Conservation (phyloP, 2,329 filamentous ascomycete species). For the Pseudocercospora cruenta region DNA sequence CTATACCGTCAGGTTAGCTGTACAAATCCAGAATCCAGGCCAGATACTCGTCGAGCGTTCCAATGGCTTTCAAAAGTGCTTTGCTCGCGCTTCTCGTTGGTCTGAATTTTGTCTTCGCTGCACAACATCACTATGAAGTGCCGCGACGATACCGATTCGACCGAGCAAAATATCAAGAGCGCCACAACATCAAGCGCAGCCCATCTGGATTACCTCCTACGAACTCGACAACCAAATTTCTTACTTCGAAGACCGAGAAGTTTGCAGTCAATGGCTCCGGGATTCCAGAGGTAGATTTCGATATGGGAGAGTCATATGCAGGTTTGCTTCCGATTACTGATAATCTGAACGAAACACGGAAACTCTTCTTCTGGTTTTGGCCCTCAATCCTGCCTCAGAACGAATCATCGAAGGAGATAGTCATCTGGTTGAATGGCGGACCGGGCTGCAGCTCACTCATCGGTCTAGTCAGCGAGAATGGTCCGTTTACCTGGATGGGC, state of each 20-base stretch:
- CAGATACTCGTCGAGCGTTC: too few species aligned
- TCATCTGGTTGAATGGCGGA: constrained; percentile 27
- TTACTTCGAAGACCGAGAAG: constrained; percentile 14
- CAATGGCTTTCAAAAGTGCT: too few species aligned
- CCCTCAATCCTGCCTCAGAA: constrained; percentile 41
- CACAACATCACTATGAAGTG: too few species aligned
- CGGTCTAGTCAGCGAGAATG: constrained; percentile 27
- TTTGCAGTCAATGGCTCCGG: constrained; percentile 30
- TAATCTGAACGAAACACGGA: constrained; percentile 21
- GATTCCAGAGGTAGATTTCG: constrained; percentile 38
- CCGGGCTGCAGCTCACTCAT: constrained; percentile 27
- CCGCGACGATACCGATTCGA: too few species aligned
- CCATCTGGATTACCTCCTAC: too few species aligned
- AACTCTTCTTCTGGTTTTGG: constrained; percentile 56
- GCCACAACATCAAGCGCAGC: too few species aligned
- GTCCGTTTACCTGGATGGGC: constrained; percentile 47
- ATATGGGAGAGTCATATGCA: constrained; percentile 40
- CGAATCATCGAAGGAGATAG: constrained; percentile 54
- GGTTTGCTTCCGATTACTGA: constrained; percentile 33
- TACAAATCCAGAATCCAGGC: too few species aligned
- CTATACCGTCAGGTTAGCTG: too few species aligned
- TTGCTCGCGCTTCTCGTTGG: too few species aligned
- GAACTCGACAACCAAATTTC: not conserved
- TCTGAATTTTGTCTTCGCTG: too few species aligned
- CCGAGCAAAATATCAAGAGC: too few species aligned